Conservation (phyloP, 1,284 basidiomycete genomes). For the Leccinum variabile region DNA sequence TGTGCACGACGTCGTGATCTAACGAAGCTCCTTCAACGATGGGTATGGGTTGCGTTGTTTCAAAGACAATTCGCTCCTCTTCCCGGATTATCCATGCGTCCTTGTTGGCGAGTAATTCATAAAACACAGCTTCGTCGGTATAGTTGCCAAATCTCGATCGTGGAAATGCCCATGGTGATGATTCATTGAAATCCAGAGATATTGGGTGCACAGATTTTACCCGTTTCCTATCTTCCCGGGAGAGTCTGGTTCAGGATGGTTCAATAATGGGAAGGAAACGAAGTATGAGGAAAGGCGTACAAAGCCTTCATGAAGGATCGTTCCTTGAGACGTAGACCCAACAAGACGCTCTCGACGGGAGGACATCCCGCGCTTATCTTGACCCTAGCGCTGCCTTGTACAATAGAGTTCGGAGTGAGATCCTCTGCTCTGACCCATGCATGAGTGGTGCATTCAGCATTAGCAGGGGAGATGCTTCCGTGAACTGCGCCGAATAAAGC, state of each 20-base stretch:
- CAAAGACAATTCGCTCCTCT: conserved; percentile 21
- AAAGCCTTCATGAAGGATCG: conserved; percentile 20
- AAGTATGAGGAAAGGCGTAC: neutral
- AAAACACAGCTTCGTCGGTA: neutral
- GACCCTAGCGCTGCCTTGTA: conserved; percentile 4
- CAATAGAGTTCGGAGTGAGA: conserved; percentile 16
- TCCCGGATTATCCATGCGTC: conserved; percentile 15
- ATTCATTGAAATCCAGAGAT: too few species aligned
- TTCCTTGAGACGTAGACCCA: conserved; percentile 28
- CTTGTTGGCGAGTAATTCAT: conserved; percentile 1
- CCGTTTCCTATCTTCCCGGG: neutral
- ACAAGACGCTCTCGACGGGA: conserved; percentile 3
- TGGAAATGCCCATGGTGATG: conserved; percentile 6
- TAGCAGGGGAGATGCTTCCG: neutral
- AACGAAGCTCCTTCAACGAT: neutral
- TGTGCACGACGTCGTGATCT: conserved; percentile 6
- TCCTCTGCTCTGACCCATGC: conserved; percentile 28
- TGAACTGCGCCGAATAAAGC: conserved; percentile 5
- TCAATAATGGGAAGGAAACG: neutral
- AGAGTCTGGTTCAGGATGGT: neutral
- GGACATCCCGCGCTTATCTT: conserved; percentile 24
- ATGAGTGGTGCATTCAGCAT: conserved; percentile 6
- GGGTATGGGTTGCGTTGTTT: conserved; percentile 10
- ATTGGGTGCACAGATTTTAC: neutral
- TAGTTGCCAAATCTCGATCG: neutral